Evolutionary conservation across 2,329 filamentous ascomycete species (phyloP).

Genomic region (Pezicula neosporulosa): DNA sequence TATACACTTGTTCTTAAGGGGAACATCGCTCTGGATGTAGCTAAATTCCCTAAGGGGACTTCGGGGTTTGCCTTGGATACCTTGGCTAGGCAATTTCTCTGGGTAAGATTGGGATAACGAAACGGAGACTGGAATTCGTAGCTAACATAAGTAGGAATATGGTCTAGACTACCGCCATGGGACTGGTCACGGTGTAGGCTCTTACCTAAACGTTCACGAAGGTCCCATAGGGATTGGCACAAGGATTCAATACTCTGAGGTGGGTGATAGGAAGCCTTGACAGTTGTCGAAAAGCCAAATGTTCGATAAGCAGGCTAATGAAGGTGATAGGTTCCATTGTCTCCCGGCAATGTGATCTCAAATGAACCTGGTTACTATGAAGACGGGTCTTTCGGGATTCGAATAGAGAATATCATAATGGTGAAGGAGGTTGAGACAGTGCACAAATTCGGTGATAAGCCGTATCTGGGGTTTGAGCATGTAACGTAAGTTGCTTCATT

Average conservation of each 20-base stretch:
- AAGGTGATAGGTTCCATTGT: constrained; percentile 59
- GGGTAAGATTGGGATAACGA: constrained; percentile 51
- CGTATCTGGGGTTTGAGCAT: constrained; percentile 92
- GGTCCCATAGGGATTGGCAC: constrained; percentile 96
- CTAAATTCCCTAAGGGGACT: constrained; percentile 90
- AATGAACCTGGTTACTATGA: constrained; percentile 98
- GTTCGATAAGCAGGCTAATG: not conserved
- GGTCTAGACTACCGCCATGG: constrained; percentile 95
- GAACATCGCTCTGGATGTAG: constrained; percentile 81
- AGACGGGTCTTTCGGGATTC: constrained; percentile 89
- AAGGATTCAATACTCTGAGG: constrained; percentile 81
- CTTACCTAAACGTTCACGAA: constrained; percentile 95
- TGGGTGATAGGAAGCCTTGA: not conserved
- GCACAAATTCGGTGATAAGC: constrained; percentile 87
- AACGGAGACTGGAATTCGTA: too few species aligned
- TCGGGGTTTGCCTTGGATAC: constrained; percentile 89
- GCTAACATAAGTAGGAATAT: constrained; percentile 43
- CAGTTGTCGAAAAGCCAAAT: too few species aligned
- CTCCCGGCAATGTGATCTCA: constrained; percentile 91
- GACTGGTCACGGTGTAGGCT: constrained; percentile 93
- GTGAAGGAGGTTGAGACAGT: constrained; percentile 84
- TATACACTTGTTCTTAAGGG: constrained; percentile 96
- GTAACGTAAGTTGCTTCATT: constrained; percentile 53
- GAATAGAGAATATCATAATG: constrained; percentile 95
- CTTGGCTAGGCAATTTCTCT: constrained; percentile 85